phyloP scores from a whole-genome alignment of 2,329 filamentous ascomycete species.

The Aspergillus versicolor region DNA sequence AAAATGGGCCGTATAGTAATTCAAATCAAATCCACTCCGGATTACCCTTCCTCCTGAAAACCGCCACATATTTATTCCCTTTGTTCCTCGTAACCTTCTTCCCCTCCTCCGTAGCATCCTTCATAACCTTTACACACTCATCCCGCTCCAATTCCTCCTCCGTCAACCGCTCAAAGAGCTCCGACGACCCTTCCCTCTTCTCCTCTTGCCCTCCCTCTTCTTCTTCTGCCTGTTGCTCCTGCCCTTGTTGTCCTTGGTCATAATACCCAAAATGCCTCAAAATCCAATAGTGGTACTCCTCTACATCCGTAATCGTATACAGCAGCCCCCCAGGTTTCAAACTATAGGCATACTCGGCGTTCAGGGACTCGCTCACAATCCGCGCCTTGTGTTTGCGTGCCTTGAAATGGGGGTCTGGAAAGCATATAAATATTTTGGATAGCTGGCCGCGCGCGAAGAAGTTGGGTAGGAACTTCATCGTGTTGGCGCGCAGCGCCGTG shows the following conservation, averaged over 20 bases:
- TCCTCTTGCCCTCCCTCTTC: constrained; percentile 60
- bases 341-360: constrained; percentile 90
- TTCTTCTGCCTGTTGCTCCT: constrained; percentile 72
- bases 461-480: constrained; percentile 99
- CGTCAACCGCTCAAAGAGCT: constrained; percentile 71
- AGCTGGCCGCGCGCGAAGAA: constrained; percentile 84
- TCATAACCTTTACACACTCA: constrained; percentile 63
- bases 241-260: constrained; percentile 67
- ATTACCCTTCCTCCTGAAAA: constrained; percentile 78
- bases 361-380: constrained; percentile 84
- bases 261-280: constrained; percentile 78
- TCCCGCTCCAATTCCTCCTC: constrained; percentile 55
- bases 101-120: constrained; percentile 85
- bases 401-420: constrained; percentile 98
- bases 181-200: constrained; percentile 19
- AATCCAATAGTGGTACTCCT: constrained; percentile 94
- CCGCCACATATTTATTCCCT: constrained; percentile 85
- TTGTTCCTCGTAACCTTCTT: constrained; percentile 94
- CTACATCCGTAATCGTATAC: constrained; percentile 97
- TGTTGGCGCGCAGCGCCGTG: constrained; percentile 84
- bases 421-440: constrained; percentile 93
- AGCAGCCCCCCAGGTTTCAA: constrained; percentile 79
- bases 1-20: background rate
- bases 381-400: constrained; percentile 93
- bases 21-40: constrained; percentile 61